Evolutionary conservation across 148 eudicot species (phyloP).

Genomic region (Arctostaphylos glauca): DNA sequence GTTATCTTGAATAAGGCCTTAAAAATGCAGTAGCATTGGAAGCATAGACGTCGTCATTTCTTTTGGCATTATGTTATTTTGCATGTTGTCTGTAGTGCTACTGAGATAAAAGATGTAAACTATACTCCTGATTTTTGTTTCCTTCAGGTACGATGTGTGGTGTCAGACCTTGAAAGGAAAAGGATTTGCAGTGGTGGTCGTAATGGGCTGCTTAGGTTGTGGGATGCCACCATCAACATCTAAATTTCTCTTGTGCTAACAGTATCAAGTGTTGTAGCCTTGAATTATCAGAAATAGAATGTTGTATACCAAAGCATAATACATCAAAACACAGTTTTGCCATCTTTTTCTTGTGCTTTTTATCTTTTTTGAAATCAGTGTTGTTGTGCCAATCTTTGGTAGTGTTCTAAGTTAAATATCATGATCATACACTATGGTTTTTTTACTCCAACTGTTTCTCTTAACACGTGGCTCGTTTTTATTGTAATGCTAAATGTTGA

Average conservation of each 20-base stretch:
- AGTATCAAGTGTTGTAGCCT: constrained; percentile 13
- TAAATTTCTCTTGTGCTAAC: constrained; percentile 26
- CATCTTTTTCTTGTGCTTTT: neutral
- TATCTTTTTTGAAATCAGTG: neutral
- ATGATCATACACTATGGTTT: neutral
- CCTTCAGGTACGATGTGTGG: constrained; percentile 70
- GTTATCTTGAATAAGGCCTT: neutral
- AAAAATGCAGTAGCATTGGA: neutral
- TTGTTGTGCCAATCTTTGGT: neutral
- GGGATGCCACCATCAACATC: constrained; percentile 97
- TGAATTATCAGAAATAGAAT: neutral
- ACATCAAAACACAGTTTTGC: constrained; percentile 3
- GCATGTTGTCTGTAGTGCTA: neutral
- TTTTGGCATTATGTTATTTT: neutral
- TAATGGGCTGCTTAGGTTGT: constrained; percentile 80
- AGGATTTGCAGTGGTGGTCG: constrained; percentile 96
- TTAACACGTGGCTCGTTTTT: neutral
- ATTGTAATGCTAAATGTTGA: neutral
- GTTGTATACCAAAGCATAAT: neutral
- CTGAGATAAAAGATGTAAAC: neutral
- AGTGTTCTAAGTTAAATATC: neutral
- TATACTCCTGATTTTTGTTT: neutral
- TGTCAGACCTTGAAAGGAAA: constrained; percentile 90
- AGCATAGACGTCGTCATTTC: neutral
- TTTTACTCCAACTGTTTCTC: neutral